phyloP scores from a whole-genome alignment of 169 alveolate genomes.

The Neospora caninum region DNA sequence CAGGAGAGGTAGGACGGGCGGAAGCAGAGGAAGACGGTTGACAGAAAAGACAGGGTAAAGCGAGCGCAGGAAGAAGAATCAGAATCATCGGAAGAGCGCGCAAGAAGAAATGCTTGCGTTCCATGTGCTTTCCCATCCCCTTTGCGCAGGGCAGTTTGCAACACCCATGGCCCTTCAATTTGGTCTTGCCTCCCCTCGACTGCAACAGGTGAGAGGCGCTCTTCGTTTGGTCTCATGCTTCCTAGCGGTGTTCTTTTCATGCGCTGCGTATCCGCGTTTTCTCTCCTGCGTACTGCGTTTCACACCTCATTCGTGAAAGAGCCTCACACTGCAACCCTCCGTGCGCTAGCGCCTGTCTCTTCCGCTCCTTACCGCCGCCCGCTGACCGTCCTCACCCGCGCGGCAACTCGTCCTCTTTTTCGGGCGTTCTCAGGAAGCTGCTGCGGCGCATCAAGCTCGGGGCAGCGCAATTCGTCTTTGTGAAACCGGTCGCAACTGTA shows the following conservation, averaged over 20 bases:
- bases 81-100: neutral
- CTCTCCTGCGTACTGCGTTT: too few species aligned
- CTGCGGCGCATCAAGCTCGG: slow-evolving; percentile 72
- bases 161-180: slow-evolving; percentile 43
- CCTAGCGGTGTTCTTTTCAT: neutral
- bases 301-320: too few species aligned
- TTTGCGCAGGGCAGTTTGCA: slow-evolving; percentile 4
- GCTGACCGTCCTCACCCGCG: neutral
- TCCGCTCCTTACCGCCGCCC: neutral
- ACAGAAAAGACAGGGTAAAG: neutral
- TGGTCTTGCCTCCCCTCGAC: slow-evolving; percentile 22
- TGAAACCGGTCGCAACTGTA: slow-evolving; percentile 76
- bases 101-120: neutral
- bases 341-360: neutral
- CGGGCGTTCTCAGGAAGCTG: slow-evolving; percentile 44
- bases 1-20: neutral
- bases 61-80: neutral
- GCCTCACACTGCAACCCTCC: too few species aligned
- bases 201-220: slow-evolving; percentile 9
- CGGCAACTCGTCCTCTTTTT: too few species aligned
- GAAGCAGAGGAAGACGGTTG: neutral
- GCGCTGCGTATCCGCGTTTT: too few species aligned
- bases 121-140: neutral
- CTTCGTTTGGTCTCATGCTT: neutral
- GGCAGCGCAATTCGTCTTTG: slow-evolving; percentile 76